Evolutionary conservation across 2,329 filamentous ascomycete species (phyloP).

Genomic region (Colletotrichum lindemuthianum): DNA sequence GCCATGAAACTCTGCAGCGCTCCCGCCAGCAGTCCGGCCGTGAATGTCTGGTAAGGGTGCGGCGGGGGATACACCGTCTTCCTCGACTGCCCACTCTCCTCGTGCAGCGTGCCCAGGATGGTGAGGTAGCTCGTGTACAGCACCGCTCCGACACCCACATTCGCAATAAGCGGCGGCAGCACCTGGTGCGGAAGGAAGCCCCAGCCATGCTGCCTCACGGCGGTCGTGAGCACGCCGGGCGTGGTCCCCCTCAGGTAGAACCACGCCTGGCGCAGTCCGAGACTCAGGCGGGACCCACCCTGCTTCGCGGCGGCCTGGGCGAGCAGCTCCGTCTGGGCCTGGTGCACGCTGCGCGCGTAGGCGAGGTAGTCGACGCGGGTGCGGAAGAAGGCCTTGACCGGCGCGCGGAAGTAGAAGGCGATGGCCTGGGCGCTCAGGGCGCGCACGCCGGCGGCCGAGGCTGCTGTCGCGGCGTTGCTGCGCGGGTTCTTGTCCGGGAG

Average conservation of each 20-base stretch:
- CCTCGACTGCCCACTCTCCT: conserved; percentile 64
- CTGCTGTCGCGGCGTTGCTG: conserved; percentile 71
- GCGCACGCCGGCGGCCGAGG: conserved; percentile 86
- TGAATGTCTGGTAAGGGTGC: conserved; percentile 69
- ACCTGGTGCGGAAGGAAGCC: conserved; percentile 79
- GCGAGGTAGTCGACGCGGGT: conserved; percentile 85
- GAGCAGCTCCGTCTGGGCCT: conserved; percentile 54
- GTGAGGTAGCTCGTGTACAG: conserved; percentile 82
- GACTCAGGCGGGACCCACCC: conserved; percentile 43
- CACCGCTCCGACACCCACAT: conserved; percentile 77
- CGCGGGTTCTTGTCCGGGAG: conserved; percentile 58
- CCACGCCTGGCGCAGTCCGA: conserved; percentile 54
- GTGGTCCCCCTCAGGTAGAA: conserved; percentile 71
- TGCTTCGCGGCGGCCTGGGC: conserved; percentile 49
- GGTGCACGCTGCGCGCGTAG: conserved; percentile 64
- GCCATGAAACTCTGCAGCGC: conserved; percentile 76
- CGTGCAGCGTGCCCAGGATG: conserved; percentile 72
- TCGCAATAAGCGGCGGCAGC: conserved; percentile 79
- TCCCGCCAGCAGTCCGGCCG: conserved; percentile 76
- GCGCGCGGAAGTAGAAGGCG: conserved; percentile 91
- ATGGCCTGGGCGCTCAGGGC: conserved; percentile 85
- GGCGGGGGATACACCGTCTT: conserved; percentile 79
- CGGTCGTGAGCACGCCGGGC: conserved; percentile 74
- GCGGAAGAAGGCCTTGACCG: conserved; percentile 92
- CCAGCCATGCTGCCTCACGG: conserved; percentile 77